Conservation (phyloP, 1,284 basidiomycete genomes). For the Anthracocystis walkeri region DNA sequence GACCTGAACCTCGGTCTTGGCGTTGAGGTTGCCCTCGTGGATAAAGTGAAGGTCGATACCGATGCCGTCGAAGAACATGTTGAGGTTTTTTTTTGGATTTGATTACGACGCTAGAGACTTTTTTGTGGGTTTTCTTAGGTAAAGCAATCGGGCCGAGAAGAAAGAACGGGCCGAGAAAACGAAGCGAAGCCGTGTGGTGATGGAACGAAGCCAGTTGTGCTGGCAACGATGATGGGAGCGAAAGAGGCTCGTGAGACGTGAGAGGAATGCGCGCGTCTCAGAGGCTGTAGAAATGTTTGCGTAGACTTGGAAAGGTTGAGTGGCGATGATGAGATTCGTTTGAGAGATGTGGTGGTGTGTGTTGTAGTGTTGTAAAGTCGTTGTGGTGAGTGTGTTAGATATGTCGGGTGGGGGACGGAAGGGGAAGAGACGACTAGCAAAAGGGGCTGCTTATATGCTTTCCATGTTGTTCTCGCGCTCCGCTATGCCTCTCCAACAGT, state of each 20-base stretch:
- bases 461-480: not conserved
- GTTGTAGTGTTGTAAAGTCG: not conserved
- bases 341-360: not conserved
- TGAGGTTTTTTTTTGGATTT: slow-evolving; percentile 6
- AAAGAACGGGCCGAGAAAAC: not conserved
- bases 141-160: not conserved
- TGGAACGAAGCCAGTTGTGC: not conserved
- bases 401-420: slow-evolving; percentile 8
- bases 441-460: slow-evolving; percentile 10
- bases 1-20: not conserved
- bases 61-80: slow-evolving; percentile 28
- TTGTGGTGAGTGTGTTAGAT: not conserved
- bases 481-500: not conserved
- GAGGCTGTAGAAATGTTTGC: not conserved
- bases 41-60: slow-evolving; percentile 32
- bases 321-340: not conserved
- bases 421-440: not conserved
- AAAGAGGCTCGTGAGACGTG: not conserved
- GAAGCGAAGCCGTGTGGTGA: not conserved
- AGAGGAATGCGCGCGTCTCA: not conserved
- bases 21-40: slow-evolving; percentile 10
- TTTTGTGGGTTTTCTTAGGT: slow-evolving; percentile 7
- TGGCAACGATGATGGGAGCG: not conserved
- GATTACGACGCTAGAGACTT: not conserved
- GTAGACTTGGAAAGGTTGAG: not conserved